Evolutionary conservation across 2,329 filamentous ascomycete species (phyloP), one percentile per base, ranked within the genome.

Genomic region (Stemphylium lycopersici): DNA sequence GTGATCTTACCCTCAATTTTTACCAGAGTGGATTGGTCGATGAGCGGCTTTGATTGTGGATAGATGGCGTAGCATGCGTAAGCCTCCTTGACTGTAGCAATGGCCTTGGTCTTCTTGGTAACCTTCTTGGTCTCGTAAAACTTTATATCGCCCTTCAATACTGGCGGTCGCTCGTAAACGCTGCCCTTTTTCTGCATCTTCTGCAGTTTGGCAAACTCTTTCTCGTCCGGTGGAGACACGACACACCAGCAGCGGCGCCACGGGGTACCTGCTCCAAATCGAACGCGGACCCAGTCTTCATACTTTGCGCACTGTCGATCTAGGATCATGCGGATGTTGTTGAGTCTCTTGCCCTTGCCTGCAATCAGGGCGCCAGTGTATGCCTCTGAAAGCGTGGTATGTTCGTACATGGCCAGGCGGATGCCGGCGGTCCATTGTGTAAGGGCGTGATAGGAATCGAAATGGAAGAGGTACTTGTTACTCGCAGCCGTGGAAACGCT

Each of bases 171-270:
- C 66, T 96, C 90, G 72, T 98, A 97, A 0, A 89, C 85, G 5
- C 89, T 93, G 60, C 87, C 87, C 77, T 96, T 96, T 74, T 88
- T 90, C 69, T 90, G 73, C 24, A 88, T 84, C 75, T 96, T 98
- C 71, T 93, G 90, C 48, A 88, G 80, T 73, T 91, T 96, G 63
- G 88, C 85, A 62, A 87, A 87, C 66, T 96, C 91, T 78, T 98
- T 99, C 78, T 98, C 93, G 68, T 96, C 90, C 0, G 95, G 93
- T 2, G 93, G 95, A 6, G 87, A 86, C 53, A 98, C 90, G 48
- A 98, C 93, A 75, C 93, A 97, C 93, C 93, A 99, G 76, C 93
- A 99, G 34, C 93, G 88, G 70, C 90, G 87, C 95, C 95, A 99
- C 0, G 93, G 93, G 8, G 95, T 96, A 41, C 95, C 95, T 29